These are phyloP conservation scores for Didymella arachidicola DNA, from an alignment of 2,329 filamentous ascomycete species.

Conservation along the genomic window DNA sequence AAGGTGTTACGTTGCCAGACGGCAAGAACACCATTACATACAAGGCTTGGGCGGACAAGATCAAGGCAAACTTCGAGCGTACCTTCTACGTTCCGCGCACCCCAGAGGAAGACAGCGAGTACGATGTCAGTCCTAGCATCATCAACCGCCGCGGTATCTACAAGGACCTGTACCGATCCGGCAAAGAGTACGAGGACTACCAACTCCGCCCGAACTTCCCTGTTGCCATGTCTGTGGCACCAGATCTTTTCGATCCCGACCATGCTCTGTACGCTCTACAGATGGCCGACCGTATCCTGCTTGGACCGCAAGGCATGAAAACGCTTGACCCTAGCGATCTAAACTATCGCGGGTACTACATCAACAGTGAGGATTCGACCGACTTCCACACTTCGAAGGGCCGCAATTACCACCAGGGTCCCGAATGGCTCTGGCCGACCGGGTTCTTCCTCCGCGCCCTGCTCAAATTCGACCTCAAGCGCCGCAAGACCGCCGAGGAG, in stretches of 20 bases:
- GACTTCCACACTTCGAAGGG: conserved; percentile 94
- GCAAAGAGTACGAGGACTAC: conserved; percentile 97
- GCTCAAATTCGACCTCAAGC: conserved; percentile 84
- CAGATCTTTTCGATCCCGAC: conserved; percentile 79
- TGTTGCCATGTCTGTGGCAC: conserved; percentile 93
- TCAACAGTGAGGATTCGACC: conserved; percentile 89
- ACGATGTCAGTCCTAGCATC: conserved; percentile 80
- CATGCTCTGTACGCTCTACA: conserved; percentile 83
- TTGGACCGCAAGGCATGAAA: conserved; percentile 92
- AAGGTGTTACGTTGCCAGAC: conserved; percentile 72
- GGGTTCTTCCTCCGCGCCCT: conserved; percentile 94
- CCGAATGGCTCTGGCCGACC: conserved; percentile 97
- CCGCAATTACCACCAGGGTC: conserved; percentile 96
- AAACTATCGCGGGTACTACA: conserved; percentile 94
- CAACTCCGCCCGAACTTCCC: conserved; percentile 94
- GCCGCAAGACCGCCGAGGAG: conserved; percentile 71
- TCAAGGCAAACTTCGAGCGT: conserved; percentile 88
- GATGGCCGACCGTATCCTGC: conserved; percentile 78
- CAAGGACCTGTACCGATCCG: conserved; percentile 93
- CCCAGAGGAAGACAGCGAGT: conserved; percentile 72
- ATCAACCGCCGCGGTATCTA: conserved; percentile 95
- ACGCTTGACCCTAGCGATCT: conserved; percentile 91
- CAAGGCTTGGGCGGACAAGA: conserved; percentile 77
- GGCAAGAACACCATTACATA: conserved; percentile 70
- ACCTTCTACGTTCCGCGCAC: conserved; percentile 86